phyloP scores from a whole-genome alignment of 2,329 filamentous ascomycete genomes.

The Penicillium sp. region DNA sequence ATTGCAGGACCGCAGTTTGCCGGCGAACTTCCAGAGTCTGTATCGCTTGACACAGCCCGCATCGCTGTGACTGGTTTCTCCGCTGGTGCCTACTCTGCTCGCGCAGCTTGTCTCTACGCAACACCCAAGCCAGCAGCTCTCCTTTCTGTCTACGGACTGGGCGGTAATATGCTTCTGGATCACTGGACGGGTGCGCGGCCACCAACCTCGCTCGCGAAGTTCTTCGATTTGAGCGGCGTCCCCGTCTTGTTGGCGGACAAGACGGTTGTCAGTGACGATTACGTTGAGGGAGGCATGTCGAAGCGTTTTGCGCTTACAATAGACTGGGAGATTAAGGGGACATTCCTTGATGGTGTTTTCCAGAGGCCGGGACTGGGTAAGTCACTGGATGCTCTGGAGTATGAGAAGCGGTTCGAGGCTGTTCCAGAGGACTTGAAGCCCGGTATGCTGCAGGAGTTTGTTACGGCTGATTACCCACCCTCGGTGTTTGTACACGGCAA shows the following conservation, averaged over 20 bases:
- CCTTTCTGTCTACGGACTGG: slow-evolving; percentile 15
- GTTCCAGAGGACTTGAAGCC: slow-evolving; percentile 15
- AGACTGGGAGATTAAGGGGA: slow-evolving; percentile 20
- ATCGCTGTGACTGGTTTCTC: slow-evolving; percentile 24
- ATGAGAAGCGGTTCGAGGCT: slow-evolving; percentile 8
- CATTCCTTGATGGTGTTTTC: slow-evolving; percentile 20
- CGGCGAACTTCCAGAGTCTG: not conserved
- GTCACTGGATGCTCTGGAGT: slow-evolving; percentile 7
- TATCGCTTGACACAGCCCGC: slow-evolving; percentile 12
- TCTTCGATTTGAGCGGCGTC: slow-evolving; percentile 10
- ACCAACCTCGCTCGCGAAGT: slow-evolving; percentile 18
- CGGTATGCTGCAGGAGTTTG: slow-evolving; percentile 17
- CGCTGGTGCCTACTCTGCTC: slow-evolving; percentile 23
- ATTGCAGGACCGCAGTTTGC: slow-evolving; percentile 9
- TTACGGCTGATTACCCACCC: slow-evolving; percentile 15
- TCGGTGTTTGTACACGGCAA: slow-evolving; percentile 23
- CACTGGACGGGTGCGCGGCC: slow-evolving; percentile 20
- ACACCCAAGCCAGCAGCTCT: slow-evolving; percentile 17
- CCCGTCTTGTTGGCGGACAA: slow-evolving; percentile 14
- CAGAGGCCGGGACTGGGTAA: slow-evolving; percentile 13
- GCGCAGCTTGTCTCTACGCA: slow-evolving; percentile 23
- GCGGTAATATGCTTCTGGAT: slow-evolving; percentile 19
- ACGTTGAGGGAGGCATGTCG: slow-evolving; percentile 1
- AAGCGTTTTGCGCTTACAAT: slow-evolving; percentile 21
- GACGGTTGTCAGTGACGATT: slow-evolving; percentile 22